Conservation (phyloP, 2,329 filamentous ascomycete genomes). For the Balansia obtecta region DNA sequence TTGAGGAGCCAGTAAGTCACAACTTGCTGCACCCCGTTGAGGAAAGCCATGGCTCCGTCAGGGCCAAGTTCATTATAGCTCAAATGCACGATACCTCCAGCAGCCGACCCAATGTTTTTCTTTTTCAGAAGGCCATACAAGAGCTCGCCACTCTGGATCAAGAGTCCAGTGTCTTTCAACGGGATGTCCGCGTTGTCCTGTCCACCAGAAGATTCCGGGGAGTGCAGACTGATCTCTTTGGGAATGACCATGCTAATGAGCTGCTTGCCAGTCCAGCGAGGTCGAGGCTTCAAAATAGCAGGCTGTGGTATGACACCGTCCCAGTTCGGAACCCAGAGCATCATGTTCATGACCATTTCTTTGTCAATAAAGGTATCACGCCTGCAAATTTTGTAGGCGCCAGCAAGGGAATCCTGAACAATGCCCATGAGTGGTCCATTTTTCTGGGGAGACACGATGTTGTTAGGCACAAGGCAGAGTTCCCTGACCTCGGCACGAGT, state of each 20-base stretch:
- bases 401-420: constrained; percentile 92
- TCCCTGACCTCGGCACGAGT: constrained; percentile 89
- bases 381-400: constrained; percentile 92
- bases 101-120: constrained; percentile 83
- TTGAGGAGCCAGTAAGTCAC: constrained; percentile 97
- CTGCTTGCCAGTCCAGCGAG: constrained; percentile 97
- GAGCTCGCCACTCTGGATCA: constrained; percentile 78
- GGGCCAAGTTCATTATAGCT: constrained; percentile 92
- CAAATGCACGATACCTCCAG: constrained; percentile 86
- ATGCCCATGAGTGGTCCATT: constrained; percentile 99
- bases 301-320: constrained; percentile 87
- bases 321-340: constrained; percentile 97
- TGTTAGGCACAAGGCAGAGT: constrained; percentile 93
- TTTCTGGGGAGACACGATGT: constrained; percentile 95
- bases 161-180: constrained; percentile 61
- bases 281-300: constrained; percentile 84
- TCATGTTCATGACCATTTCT: constrained; percentile 88
- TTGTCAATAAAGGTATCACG: constrained; percentile 84
- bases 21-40: constrained; percentile 89
- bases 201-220: constrained; percentile 35
- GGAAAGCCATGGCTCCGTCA: constrained; percentile 79
- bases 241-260: constrained; percentile 90
- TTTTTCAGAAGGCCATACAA: constrained; percentile 87
- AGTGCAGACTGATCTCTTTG: constrained; percentile 67
- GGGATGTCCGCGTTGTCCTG: constrained; percentile 44